A percentile compares a stretch with the other conserved stretches of the same genome.
These are phyloP conservation scores for Blastobotrys proliferans DNA, from an alignment of 1,139 yeast genomes.

Conservation along the genomic window DNA sequence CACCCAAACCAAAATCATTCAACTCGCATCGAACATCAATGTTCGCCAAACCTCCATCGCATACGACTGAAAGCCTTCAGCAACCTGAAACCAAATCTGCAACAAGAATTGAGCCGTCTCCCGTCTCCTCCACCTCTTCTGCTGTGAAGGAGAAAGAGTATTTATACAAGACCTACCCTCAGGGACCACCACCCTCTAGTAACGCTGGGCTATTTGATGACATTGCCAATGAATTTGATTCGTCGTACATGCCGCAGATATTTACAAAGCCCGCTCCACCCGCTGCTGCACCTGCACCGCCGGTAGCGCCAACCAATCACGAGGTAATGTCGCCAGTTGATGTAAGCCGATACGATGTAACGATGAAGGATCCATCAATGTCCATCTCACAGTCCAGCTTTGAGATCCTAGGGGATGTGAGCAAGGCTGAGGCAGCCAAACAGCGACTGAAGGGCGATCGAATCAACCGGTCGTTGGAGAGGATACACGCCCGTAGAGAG, in stretches of 20 bases:
- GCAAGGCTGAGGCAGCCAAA: constrained; percentile 1
- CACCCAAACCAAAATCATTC: constrained; percentile 1
- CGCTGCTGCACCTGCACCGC: no score
- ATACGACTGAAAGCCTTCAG: no score
- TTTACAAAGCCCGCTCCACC: no score
- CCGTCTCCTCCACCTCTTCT: constrained; percentile 1
- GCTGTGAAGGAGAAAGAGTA: constrained; percentile 9
- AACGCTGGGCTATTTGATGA: constrained; percentile 1
- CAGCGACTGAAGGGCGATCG: neutral
- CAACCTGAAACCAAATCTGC: no score
- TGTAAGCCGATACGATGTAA: neutral
- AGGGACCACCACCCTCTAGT: constrained; percentile 1
- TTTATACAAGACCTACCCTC: neutral
- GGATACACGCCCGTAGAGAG: no score
- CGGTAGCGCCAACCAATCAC: neutral
- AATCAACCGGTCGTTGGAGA: no score
- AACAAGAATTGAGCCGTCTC: neutral
- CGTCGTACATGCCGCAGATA: no score
- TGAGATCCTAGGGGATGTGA: constrained; percentile 3
- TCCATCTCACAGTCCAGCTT: constrained; percentile 3
- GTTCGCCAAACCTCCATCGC: constrained; percentile 1
- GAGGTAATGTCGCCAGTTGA: neutral
- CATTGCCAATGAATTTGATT: neutral
- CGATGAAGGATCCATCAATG: constrained; percentile 4
- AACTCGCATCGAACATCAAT: neutral